Evolutionary conservation across 257 asterid genomes (phyloP), one percentile per base, ranked within the genome.

Genomic region (Rhazya stricta): DNA sequence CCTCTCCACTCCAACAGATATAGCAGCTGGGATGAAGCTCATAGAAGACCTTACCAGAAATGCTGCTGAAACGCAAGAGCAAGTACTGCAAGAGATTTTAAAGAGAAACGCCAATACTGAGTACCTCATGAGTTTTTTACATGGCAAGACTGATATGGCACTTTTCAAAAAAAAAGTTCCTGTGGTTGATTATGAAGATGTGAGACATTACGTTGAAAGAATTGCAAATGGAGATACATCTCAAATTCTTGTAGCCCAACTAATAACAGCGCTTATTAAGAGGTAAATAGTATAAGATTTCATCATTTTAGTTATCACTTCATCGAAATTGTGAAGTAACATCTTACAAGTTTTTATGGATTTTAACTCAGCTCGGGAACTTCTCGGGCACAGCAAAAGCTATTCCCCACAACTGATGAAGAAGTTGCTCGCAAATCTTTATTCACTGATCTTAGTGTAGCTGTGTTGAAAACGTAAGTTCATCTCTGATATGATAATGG

Each of bases 141-240:
- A 71, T 39, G 79, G 67, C 12, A 30, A 23, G n/a, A 0, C 42
- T 21, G 60, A 61, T 25, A 65, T 34, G 50, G 27, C 41, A 39
- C 45, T 37, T 67, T 76, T 76, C 69, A 68, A 68, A 25, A 3
- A 53, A 23, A 69, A 34, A 30, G 79, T 76, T 21, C 79, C 79
- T 54, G 42, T 76, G 4, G 61, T 76, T 0, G 50, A 56, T 3
- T 68, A 76, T 6, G 32, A 53, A 53, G 60, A 76, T 41, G n/a
- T n/a, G n/a, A n/a, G n/a, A n/a, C n/a, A n/a, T n/a, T n/a, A n/a
- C n/a, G n/a, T n/a, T n/a, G n/a, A 76, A 53, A 48, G 79, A 30
- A 41, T 76, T 7, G 75, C 79, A 51, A 76, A 67, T 42, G 74
- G 79, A 53, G 79, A 76, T n/a, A n/a, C 27, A 23, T 43, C 60